Base-by-base conservation (phyloP, 2,329 filamentous ascomycete genomes). In the Paecilomyces sp. region DNA sequence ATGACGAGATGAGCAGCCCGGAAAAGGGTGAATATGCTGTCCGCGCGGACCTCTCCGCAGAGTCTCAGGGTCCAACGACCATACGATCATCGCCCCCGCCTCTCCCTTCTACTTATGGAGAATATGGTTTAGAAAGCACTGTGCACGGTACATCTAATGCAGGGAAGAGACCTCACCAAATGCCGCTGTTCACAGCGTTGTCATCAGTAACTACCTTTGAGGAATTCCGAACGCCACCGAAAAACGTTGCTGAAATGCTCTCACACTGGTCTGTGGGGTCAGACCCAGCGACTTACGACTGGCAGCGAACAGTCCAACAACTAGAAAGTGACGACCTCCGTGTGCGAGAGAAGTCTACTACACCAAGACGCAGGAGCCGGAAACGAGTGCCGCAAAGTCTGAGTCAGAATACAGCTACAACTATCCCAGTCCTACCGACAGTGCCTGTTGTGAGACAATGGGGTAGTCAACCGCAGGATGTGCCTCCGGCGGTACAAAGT, bases 251-350 rank as follows among this genome's bases (percentile, higher is more conserved):
- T 33, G 67, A 61, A 41, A 65, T 76, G 30, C 67, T 77, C 22
- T 70, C 71, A 2, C 72, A 77, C 51, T 78, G 76, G 76, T 61
- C 66, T 58, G 59, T 63, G 11, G 74, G 70, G 15, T 62, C 57
- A 25, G 66, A 74, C 55, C 76, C 76, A 9, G 63, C 65, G 13
- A 56, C 62, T 3, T 76, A 77, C 63, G 63, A 67, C 58, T 76
- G 73, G 74, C 65, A 70, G 58, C 65, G 64, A 50, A 67, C 64
- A 12, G 59, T 65, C 5, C 61, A 61, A 22, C 54, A 57, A 47
- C 55, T 68, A 1, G 66, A 65, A 53, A 61, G 60, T 12, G 68
- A 70, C 31, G 65, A 65, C 11, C 60, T 62, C 15, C 64, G 65
- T 18, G 57, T 58, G 41, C 58, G 34, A 52, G 57, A 60, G 7